These are phyloP conservation scores for Trichoderma asperelloides DNA, from an alignment of 495 filamentous ascomycete genomes.

Conservation along the genomic window DNA sequence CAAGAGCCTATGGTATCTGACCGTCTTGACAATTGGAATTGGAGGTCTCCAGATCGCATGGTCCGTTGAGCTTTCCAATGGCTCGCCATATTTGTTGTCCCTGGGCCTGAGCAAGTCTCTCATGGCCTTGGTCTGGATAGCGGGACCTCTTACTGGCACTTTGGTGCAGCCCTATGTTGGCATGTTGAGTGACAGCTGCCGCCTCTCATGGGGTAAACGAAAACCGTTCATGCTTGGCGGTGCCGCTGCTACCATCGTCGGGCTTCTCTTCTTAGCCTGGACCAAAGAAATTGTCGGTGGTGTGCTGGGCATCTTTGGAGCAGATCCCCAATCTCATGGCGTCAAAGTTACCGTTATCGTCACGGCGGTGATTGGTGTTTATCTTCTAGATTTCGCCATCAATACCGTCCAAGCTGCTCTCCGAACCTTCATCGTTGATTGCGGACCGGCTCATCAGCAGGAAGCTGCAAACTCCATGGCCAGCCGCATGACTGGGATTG, in stretches of 20 bases:
- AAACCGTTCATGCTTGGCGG: constrained; percentile 84
- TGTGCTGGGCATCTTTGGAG: constrained; percentile 63
- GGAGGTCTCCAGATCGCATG: constrained; percentile 89
- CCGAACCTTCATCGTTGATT: constrained; percentile 84
- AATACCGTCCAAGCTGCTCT: constrained; percentile 91
- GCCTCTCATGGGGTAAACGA: constrained; percentile 69
- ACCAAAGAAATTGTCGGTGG: constrained; percentile 66
- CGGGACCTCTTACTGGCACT: constrained; percentile 74
- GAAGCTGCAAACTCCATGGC: constrained; percentile 83
- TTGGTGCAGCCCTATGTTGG: constrained; percentile 93
- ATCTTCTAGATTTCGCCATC: constrained; percentile 81
- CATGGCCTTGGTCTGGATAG: constrained; percentile 92
- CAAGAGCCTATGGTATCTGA: constrained; percentile 74
- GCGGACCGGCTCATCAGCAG: constrained; percentile 81
- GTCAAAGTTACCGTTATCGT: constrained; percentile 55
- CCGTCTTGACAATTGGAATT: constrained; percentile 74
- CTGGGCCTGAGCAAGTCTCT: constrained; percentile 86
- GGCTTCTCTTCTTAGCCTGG: constrained; percentile 73
- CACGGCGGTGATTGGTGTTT: constrained; percentile 72
- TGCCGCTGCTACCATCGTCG: constrained; percentile 59
- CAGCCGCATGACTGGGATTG: constrained; percentile 66
- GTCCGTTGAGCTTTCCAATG: constrained; percentile 83
- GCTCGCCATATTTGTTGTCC: constrained; percentile 59
- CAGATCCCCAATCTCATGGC: constrained; percentile 47
- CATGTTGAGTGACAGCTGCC: constrained; percentile 81